Evolutionary conservation across 495 filamentous ascomycete genomes (phyloP), one percentile per base, ranked within the genome.

Genomic region (Lophiostoma macrostomum): DNA sequence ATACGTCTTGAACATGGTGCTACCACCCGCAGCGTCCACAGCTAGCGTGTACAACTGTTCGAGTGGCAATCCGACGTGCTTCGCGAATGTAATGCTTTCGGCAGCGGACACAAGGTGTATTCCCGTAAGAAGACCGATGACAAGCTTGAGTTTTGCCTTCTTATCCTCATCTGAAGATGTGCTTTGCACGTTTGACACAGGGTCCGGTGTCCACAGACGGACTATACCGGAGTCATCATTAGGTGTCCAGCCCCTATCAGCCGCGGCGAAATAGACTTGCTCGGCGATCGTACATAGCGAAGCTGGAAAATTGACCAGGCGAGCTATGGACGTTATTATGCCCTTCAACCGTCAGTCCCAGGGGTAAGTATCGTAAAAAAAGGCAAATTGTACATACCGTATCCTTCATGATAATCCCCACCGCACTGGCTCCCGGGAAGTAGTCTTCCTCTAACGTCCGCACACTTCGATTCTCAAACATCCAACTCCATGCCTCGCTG

Each of bases 361-460:
- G 12, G 19, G 10, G 22, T 3, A 31, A 11, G 10, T 3, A 16
- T 30, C 23, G 12, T 13, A 35, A 27, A 14, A 14, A 1, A 22
- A 35, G 14, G 28, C 18, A 49, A 20, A 16, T 12, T 10, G 12
- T 12, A 69, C 73, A 47, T 64, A 79, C 75, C 40, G 83, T 82
- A 70, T 93, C 88, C 70, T 93, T 93, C 23, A 85, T 62, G 50
- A 93, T 91, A 63, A 91, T 91, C 23, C 75, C 79, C 58, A 89
- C 64, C 1, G 87, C 87, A 63, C 82, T 86, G 18, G 67, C 69
- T 24, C 81, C 82, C 6, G 86, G 71, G 39, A 79, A 78, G 71
- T 82, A 78, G 56, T 85, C 84, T 56, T 80, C 71, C 4, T 80
- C 79, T 52, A 91, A 56, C 76, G 90, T 87, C 43, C 83, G 75